Conservation (phyloP, 768 basidiomycete genomes). For the Phanerodontia chrysosporium region DNA sequence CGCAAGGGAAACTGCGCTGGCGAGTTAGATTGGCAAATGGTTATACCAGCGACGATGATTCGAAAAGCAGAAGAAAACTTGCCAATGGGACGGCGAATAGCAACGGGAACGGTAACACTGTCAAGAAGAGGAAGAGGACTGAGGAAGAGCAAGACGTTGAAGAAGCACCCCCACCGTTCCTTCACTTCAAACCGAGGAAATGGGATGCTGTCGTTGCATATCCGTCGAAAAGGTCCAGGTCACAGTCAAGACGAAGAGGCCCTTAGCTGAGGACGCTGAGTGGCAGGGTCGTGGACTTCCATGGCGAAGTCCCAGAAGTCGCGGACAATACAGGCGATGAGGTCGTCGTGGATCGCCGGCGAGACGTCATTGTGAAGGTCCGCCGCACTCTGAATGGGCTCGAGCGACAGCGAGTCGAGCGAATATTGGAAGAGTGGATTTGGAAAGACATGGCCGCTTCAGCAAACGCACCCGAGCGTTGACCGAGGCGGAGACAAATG, state of each 20-base stretch:
- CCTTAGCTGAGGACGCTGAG: constrained; percentile 31
- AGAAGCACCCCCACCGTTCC: constrained; percentile 35
- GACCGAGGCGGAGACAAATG: not conserved
- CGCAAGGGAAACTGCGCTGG: constrained; percentile 85
- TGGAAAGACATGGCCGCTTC: constrained; percentile 34
- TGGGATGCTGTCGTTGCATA: constrained; percentile 57
- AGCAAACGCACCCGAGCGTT: constrained; percentile 1
- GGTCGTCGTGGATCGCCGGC: constrained; percentile 40
- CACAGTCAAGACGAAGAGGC: constrained; percentile 34
- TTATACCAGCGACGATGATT: constrained; percentile 66
- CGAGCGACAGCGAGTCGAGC: constrained; percentile 70
- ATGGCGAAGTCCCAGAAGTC: constrained; percentile 16
- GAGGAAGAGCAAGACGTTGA: constrained; percentile 14
- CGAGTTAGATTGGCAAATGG: constrained; percentile 61
- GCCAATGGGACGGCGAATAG: constrained; percentile 21
- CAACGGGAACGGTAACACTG: constrained; percentile 1
- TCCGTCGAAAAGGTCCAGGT: constrained; percentile 38
- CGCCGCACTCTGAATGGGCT: constrained; percentile 51
- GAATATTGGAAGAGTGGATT: constrained; percentile 63
- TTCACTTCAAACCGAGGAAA: constrained; percentile 61
- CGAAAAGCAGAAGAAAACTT: constrained; percentile 27
- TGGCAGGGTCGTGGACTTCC: constrained; percentile 38
- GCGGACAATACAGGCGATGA: constrained; percentile 19
- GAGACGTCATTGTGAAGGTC: constrained; percentile 53
- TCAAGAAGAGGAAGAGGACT: constrained; percentile 26